phyloP scores from a whole-genome alignment of 73 alveolate genomes.

The Uronychia setigera region DNA sequence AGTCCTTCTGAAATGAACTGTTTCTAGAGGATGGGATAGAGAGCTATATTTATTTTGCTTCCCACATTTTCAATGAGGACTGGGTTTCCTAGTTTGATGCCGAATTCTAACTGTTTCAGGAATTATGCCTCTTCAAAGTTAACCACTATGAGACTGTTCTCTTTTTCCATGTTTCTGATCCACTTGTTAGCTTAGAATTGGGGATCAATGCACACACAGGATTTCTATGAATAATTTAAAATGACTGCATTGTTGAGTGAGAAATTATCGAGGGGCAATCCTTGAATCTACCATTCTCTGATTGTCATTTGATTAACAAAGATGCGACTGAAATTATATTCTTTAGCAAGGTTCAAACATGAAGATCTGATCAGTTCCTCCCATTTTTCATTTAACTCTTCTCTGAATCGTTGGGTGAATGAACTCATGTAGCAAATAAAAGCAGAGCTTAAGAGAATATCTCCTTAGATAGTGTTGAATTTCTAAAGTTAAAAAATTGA shows the following conservation, averaged over 20 bases:
- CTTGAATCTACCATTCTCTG: slow-evolving; percentile 95
- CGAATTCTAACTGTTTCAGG: slow-evolving; percentile 74
- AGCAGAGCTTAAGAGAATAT: slow-evolving; percentile 91
- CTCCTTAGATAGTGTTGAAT: slow-evolving; percentile 63
- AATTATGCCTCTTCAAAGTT: slow-evolving; percentile 69
- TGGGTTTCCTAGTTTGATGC: slow-evolving; percentile 91
- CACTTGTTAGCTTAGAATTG: slow-evolving; percentile 95
- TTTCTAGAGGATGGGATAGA: slow-evolving; percentile 91
- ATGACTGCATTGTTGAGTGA: slow-evolving; percentile 98
- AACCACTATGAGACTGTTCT: slow-evolving; percentile 21
- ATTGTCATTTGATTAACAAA: slow-evolving; percentile 97
- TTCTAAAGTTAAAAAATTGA: slow-evolving; percentile 5
- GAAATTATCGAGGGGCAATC: slow-evolving; percentile 93
- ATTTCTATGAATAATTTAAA: slow-evolving; percentile 90
- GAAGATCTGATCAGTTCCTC: slow-evolving; percentile 24
- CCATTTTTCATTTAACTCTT: slow-evolving; percentile 94
- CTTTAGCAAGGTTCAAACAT: slow-evolving; percentile 36
- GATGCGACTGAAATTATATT: slow-evolving; percentile 78
- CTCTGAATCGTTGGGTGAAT: slow-evolving; percentile 95
- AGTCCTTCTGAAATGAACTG: slow-evolving; percentile 89
- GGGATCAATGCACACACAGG: slow-evolving; percentile 98
- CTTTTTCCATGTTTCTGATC: slow-evolving; percentile 73
- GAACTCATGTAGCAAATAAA: slow-evolving; percentile 97
- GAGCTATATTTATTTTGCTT: slow-evolving; percentile 77
- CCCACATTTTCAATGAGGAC: slow-evolving; percentile 97